Evolutionary conservation across 2,329 filamentous ascomycete genomes (phyloP).

Genomic region (Myotisia sp.): DNA sequence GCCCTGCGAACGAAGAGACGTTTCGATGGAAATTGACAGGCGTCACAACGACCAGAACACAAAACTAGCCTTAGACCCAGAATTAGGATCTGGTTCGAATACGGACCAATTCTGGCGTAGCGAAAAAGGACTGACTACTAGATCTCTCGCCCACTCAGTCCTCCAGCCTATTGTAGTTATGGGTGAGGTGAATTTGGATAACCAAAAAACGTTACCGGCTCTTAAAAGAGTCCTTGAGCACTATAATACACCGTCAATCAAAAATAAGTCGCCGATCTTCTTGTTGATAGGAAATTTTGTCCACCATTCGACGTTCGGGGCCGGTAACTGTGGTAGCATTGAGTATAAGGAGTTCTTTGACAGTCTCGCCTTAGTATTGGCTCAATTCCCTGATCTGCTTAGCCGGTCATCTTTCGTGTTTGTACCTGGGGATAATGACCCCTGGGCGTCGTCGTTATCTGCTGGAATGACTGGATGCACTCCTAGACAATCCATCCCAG

Average conservation of each 20-base stretch:
- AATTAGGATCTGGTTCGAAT: not conserved
- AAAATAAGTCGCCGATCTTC: constrained; percentile 60
- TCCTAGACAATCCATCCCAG: constrained; percentile 49
- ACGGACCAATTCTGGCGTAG: constrained; percentile 13
- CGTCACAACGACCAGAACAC: constrained; percentile 24
- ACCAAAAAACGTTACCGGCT: constrained; percentile 65
- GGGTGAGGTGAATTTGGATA: constrained; percentile 75
- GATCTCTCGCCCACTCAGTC: not conserved
- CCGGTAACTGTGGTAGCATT: constrained; percentile 70
- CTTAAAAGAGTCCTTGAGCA: constrained; percentile 61
- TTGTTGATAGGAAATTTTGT: constrained; percentile 76
- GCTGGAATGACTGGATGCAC: constrained; percentile 34
- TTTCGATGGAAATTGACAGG: constrained; percentile 58
- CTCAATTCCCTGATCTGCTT: constrained; percentile 70
- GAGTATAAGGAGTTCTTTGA: constrained; percentile 97
- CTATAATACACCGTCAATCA: constrained; percentile 53
- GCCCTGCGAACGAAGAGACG: constrained; percentile 69
- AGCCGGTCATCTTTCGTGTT: constrained; percentile 75
- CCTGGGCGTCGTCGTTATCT: constrained; percentile 77
- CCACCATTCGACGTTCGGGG: constrained; percentile 44
- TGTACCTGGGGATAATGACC: constrained; percentile 90
- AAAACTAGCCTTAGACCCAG: constrained; percentile 15
- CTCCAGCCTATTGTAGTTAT: constrained; percentile 54
- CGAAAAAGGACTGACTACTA: constrained; percentile 11
- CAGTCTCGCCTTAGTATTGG: constrained; percentile 62